Evolutionary conservation across 768 basidiomycete species (phyloP).

Genomic region (Candolleomyces efflorescens): DNA sequence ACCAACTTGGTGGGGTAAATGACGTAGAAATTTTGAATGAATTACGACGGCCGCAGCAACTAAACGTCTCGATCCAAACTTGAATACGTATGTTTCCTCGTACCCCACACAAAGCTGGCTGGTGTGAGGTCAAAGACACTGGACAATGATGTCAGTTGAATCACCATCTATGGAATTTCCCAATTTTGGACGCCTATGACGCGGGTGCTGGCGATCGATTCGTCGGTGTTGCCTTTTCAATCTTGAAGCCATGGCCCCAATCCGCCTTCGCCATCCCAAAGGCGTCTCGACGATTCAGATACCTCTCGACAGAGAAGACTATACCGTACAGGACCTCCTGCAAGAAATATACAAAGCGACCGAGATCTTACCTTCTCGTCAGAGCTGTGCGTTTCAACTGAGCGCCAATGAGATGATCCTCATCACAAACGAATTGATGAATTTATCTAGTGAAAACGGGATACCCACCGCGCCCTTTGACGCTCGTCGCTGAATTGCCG

Average conservation of each 20-base stretch:
- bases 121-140: too few relatives aligned
- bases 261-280: conserved; percentile 82
- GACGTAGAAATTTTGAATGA: neutral
- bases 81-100: too few relatives aligned
- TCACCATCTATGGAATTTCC: neutral
- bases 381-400: conserved; percentile 62
- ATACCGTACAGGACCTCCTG: conserved; percentile 72
- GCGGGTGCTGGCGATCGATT: neutral
- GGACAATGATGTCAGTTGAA: too few relatives aligned
- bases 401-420: neutral
- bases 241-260: conserved; percentile 48
- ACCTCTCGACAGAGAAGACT: conserved; percentile 44
- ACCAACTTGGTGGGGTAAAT: neutral
- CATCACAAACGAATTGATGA: neutral
- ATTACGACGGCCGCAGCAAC: too few relatives aligned
- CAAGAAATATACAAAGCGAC: conserved; percentile 63
- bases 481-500: conserved; percentile 68
- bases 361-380: conserved; percentile 69
- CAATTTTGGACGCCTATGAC: neutral
- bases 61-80: too few relatives aligned
- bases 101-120: too few relatives aligned
- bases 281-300: conserved; percentile 78
- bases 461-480: conserved; percentile 77
- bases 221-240: neutral
- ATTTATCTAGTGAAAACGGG: conserved; percentile 63